phyloP scores from a whole-genome alignment of 225 moss, liverwort and hornwort species.

The Ulota crispa region DNA sequence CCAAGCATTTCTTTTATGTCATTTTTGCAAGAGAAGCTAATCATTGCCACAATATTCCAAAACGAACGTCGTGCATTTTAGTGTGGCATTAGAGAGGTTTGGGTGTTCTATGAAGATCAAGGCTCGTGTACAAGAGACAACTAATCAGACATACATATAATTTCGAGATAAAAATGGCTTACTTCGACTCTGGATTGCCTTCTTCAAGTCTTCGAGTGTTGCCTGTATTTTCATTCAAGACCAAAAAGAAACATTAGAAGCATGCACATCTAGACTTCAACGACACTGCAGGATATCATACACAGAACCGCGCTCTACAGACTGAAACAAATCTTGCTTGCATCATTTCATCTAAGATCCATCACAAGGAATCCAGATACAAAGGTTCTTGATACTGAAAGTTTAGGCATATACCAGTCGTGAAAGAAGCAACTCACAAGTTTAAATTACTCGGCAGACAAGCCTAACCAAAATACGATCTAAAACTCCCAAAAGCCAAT shows the following conservation, averaged over 20 bases:
- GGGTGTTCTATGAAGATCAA: not conserved
- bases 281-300: not conserved
- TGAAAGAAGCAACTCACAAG: not conserved
- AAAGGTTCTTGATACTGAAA: not conserved
- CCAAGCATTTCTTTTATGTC: not conserved
- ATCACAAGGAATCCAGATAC: not conserved
- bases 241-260: not conserved
- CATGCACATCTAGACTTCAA: not conserved
- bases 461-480: not conserved
- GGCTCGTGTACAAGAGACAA: not conserved
- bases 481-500: not conserved
- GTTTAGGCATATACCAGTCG: not conserved
- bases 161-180: not conserved
- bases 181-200: slow-evolving; percentile 58
- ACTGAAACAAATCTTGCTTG: not conserved
- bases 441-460: no score
- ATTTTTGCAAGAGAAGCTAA: not conserved
- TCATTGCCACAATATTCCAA: not conserved
- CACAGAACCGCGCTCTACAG: not conserved
- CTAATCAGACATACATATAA: not conserved
- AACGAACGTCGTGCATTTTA: not conserved
- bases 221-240: slow-evolving; percentile 30
- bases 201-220: slow-evolving; percentile 59
- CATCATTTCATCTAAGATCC: not conserved
- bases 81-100: not conserved